Evolutionary conservation across 805 yeast genomes (phyloP), one percentile per base, ranked within the genome.

Genomic region (Teunomyces pallodes): DNA sequence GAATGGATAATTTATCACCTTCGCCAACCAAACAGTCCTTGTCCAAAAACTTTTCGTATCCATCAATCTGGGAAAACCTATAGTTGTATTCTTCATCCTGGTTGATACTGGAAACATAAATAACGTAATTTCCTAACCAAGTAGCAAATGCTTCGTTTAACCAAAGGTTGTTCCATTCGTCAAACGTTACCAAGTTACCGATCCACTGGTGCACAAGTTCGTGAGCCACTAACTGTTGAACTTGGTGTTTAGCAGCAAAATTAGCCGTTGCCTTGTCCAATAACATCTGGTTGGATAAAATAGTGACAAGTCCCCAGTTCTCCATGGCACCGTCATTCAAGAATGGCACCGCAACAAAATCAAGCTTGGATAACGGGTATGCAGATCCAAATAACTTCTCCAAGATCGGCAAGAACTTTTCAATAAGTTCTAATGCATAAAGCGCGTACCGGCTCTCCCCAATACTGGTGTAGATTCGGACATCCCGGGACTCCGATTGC

Each of bases 121-220:
- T 58, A 0, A 80, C 56, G 44, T 70, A 70, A 54, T 76, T 75
- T 0, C 90, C 87, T 54, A 82, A 70, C 74, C 83, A 84, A 0
- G 94, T 86, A 0, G 95, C 94, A 66, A 87, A 84, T 2, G 87
- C 70, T 66, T 87, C 95, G 57, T 86, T 85, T 47, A 87, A 67
- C 91, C 94, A 86, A 33, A 87, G 66, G 57, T 78, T 74, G 44
- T 76, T 77, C 85, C 89, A 87, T 14, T 81, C 77, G 44, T 83
- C 86, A 56, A 86, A 84, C 1, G 87, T 72, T 2, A 86, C 75
- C 54, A 74, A 69, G 54, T 87, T 82, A 7, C 94, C 95, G 48
- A 87, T 64, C 89, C 90, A 87, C 66, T 87, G 92, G 61, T 87
- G 95, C 27, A 86, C 82, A 52, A 87, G 58, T 58, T 87, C 91